Evolutionary conservation across 768 basidiomycete species (phyloP), one percentile per base, ranked within the genome.

Genomic region (Pulveroboletus sp.): DNA sequence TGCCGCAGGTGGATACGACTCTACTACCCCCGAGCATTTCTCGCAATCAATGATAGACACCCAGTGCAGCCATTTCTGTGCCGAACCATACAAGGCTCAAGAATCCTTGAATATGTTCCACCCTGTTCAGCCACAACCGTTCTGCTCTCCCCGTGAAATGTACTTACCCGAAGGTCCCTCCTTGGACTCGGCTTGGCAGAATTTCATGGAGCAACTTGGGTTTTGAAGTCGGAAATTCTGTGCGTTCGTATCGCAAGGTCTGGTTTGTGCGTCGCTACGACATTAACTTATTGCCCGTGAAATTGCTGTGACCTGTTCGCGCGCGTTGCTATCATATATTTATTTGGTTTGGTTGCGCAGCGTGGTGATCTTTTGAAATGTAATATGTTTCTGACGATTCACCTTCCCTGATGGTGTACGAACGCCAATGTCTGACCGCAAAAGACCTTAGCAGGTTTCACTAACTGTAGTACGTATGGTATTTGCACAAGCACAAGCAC

Each of bases 131-230:
- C 54, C 43, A 27, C 59, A 46, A 24, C 47, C 43, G n/a, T 56
- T 53, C 23, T 20, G 45, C 20, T 29, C 30, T n/a, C 24, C 24
- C 3, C 36, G 53, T 19, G 56, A 37, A 35, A 44, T 45, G 39
- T 48, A 35, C 11, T 29, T 47, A 13, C 7, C 22, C 8, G 57
- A 57, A 34, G 57, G 71, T 13, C 72, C 73, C 2, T 70, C 73
- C 26, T 56, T 85, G 46, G 82, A 86, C 59, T 68, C 82, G 16
- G 76, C 81, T 1, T 87, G 84, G 83, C 78, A 80, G 60, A 77
- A 73, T 52, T 82, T 87, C 37, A 78, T 83, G 37, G 81, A 85
- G 61, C 85, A 86, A 55, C 70, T 87, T 37, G 85, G 85, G 3
- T 76, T 76, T 51, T 73, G 50, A 64, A 37, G 8, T 26, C 8